Percentiles rank a stretch among this genome's conserved stretches.
Evolutionary conservation across 202 grass and related monocot species (phyloP).

Genomic region (Hordeum pubiflorum): DNA sequence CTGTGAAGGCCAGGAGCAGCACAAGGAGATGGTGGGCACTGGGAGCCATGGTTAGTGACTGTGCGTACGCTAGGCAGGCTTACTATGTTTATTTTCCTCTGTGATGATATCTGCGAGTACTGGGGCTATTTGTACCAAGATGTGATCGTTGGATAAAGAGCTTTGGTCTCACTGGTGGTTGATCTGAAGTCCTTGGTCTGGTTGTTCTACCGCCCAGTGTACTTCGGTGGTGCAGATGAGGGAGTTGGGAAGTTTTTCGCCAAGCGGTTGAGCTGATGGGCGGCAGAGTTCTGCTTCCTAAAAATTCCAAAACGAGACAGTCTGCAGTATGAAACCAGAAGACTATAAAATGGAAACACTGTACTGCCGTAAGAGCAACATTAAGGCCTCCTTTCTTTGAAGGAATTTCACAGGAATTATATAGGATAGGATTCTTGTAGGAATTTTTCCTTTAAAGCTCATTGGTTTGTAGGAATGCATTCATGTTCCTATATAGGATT

Average conservation of each 20-base stretch:
- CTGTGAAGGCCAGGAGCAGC: constrained; percentile 34
- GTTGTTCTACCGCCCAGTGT: constrained; percentile 36
- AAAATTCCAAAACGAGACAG: too few relatives aligned
- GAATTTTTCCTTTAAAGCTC: too few relatives aligned
- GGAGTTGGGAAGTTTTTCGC: constrained; percentile 27
- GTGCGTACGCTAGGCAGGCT: neutral
- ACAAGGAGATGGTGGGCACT: constrained; percentile 16
- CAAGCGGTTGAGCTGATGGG: constrained; percentile 10
- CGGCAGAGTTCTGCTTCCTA: too few relatives aligned
- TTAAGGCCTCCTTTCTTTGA: too few relatives aligned
- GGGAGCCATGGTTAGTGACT: constrained; percentile 41
- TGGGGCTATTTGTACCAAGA: constrained; percentile 35
- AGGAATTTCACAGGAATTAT: too few relatives aligned
- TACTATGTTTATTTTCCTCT: constrained; percentile 9
- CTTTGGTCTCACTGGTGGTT: constrained; percentile 22
- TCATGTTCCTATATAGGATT: too few relatives aligned
- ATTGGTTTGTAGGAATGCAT: too few relatives aligned
- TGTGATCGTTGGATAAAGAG: neutral
- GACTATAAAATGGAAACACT: too few relatives aligned
- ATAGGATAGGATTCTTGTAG: too few relatives aligned
- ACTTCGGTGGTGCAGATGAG: neutral
- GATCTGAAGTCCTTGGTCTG: neutral
- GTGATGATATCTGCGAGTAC: neutral
- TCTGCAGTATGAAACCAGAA: too few relatives aligned
- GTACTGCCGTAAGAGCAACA: too few relatives aligned